Percentiles rank a stretch among this genome's conserved stretches.
phyloP scores from a whole-genome alignment of 805 yeast species.

The Naumovozyma dairenensis region DNA sequence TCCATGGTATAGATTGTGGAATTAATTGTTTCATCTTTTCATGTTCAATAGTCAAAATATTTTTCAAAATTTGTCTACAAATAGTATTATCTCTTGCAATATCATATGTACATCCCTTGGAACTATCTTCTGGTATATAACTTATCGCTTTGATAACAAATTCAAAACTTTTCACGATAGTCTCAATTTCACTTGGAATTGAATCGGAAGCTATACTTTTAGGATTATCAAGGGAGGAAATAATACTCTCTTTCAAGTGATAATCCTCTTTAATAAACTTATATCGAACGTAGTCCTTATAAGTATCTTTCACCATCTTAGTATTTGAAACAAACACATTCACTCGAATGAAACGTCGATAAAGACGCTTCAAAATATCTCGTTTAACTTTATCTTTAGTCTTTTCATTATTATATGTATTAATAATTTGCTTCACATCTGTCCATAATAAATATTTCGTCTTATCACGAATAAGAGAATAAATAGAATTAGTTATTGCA shows the following conservation, averaged over 20 bases:
- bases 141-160: conserved; percentile 19
- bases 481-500: conserved; percentile 13
- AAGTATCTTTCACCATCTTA: conserved; percentile 19
- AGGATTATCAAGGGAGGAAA: no score
- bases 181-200: no score
- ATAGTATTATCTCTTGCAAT: conserved; percentile 12
- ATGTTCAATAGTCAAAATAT: conserved; percentile 22
- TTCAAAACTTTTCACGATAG: conserved; percentile 13
- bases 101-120: conserved; percentile 1
- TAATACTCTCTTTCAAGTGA: conserved; percentile 11
- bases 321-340: conserved; percentile 21
- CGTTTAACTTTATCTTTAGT: conserved; percentile 2
- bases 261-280: conserved; percentile 24
- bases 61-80: conserved; percentile 21
- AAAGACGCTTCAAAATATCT: conserved; percentile 7
- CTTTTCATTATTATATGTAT: neutral
- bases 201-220: no score
- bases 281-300: conserved; percentile 20
- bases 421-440: conserved; percentile 1
- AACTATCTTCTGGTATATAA: conserved; percentile 8
- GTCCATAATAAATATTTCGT: conserved; percentile 9
- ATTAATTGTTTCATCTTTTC: conserved; percentile 15
- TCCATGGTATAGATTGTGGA: no score
- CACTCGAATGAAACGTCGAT: conserved; percentile 23
- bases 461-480: conserved; percentile 11